phyloP scores from a whole-genome alignment of 1,284 basidiomycete genomes.

The Trametes versicolor region DNA sequence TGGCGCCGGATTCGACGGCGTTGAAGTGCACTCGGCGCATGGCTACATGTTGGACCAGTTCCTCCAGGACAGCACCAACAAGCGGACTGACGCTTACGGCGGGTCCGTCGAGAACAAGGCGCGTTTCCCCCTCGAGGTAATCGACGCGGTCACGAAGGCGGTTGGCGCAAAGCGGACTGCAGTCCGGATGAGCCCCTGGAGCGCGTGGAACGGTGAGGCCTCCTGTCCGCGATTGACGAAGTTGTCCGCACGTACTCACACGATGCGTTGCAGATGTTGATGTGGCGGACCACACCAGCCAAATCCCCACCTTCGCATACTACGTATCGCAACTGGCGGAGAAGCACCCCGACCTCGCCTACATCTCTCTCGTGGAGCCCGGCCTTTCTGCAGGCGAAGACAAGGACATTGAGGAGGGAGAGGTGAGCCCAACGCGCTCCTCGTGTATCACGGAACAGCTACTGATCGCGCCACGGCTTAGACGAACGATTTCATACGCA shows the following conservation, averaged over 20 bases:
- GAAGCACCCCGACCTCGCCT: slow-evolving; percentile 54
- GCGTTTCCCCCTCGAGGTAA: slow-evolving; percentile 57
- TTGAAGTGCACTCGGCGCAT: slow-evolving; percentile 62
- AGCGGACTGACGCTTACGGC: slow-evolving; percentile 78
- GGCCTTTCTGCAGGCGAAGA: slow-evolving; percentile 32
- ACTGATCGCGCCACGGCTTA: background rate
- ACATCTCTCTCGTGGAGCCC: slow-evolving; percentile 56
- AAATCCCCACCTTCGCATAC: slow-evolving; percentile 45
- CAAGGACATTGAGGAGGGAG: slow-evolving; percentile 3
- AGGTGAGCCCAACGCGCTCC: background rate
- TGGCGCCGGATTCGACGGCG: slow-evolving; percentile 54
- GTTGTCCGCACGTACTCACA: background rate
- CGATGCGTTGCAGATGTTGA: slow-evolving; percentile 38
- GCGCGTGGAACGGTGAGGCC: slow-evolving; percentile 44
- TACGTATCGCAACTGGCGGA: slow-evolving; percentile 41
- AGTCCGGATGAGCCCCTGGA: slow-evolving; percentile 65
- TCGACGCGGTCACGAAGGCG: slow-evolving; percentile 47
- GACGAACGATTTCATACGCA: slow-evolving; percentile 45
- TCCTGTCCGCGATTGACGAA: background rate
- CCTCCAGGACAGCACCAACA: slow-evolving; percentile 71
- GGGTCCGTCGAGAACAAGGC: slow-evolving; percentile 79
- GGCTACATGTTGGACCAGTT: slow-evolving; percentile 67
- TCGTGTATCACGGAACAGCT: background rate
- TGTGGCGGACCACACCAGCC: slow-evolving; percentile 47
- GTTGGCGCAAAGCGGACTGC: slow-evolving; percentile 54